These are phyloP conservation scores for Schizonepeta tenuifolia DNA, from an alignment of 257 asterid genomes.

Conservation along the genomic window DNA sequence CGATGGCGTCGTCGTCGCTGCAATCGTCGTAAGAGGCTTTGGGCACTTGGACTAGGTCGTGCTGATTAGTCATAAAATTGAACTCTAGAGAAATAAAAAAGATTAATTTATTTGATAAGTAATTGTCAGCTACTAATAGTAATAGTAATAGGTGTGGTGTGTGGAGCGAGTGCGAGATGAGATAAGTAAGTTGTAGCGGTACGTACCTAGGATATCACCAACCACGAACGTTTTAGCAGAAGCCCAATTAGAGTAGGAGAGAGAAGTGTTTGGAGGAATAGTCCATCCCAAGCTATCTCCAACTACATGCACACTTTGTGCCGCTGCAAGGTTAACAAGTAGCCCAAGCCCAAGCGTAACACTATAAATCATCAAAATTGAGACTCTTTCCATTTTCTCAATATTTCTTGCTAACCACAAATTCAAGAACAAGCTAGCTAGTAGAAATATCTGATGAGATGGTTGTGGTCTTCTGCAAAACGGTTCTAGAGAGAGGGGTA, in stretches of 20 bases:
- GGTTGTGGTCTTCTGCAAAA: neutral
- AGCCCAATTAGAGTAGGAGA: slow-evolving; percentile 45
- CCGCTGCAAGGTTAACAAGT: slow-evolving; percentile 29
- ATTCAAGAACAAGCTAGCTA: neutral
- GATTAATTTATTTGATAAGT: too few relatives aligned
- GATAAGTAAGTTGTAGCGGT: too few relatives aligned
- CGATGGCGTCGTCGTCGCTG: slow-evolving; percentile 41
- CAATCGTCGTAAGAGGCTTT: slow-evolving; percentile 48
- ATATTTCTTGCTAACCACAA: neutral
- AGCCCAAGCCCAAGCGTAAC: slow-evolving; percentile 26
- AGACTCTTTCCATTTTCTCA: slow-evolving; percentile 26
- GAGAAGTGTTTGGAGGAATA: slow-evolving; percentile 33
- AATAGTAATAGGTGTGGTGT: too few relatives aligned
- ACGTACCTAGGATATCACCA: slow-evolving; percentile 46
- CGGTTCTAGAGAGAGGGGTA: neutral
- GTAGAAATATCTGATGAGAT: neutral
- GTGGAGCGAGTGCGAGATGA: too few relatives aligned
- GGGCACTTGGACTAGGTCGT: slow-evolving; percentile 49
- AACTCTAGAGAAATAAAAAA: slow-evolving; percentile 40
- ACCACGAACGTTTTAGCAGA: slow-evolving; percentile 40
- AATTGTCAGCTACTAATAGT: too few relatives aligned
- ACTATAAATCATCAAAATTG: slow-evolving; percentile 12
- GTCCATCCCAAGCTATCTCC: slow-evolving; percentile 50
- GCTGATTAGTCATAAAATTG: slow-evolving; percentile 43
- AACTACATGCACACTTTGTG: slow-evolving; percentile 40